Evolutionary conservation across 371 early-diverging fungal species (phyloP).

Genomic region (Syncephalastrum contaminatum): DNA sequence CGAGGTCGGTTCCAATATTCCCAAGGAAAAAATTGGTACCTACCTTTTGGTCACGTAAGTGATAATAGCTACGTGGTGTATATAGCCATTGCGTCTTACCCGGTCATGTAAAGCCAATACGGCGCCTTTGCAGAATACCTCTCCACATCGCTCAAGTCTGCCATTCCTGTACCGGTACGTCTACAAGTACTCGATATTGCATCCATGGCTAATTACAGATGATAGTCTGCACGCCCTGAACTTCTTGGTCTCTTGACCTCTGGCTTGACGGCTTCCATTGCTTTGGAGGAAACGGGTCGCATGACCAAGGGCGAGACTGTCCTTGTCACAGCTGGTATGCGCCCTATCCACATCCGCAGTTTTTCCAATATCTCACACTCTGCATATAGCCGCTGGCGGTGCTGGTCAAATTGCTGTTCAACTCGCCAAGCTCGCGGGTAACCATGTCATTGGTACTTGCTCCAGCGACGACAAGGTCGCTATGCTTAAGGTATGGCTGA

Average conservation of each 20-base stretch:
- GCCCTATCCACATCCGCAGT: no score
- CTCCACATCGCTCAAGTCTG: conserved; percentile 18
- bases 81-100: no score
- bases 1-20: conserved; percentile 40
- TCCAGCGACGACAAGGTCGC: conserved; percentile 41
- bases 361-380: not conserved
- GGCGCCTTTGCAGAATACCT: conserved; percentile 60
- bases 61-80: not conserved
- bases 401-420: conserved; percentile 54
- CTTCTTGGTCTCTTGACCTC: conserved; percentile 48
- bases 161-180: conserved; percentile 46
- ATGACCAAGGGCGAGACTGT: conserved; percentile 42
- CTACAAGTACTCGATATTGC: not conserved
- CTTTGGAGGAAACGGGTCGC: conserved; percentile 29
- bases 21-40: conserved; percentile 35
- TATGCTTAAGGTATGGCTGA: conserved; percentile 34
- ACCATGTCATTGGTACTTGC: conserved; percentile 55
- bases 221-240: conserved; percentile 30
- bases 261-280: conserved; percentile 57
- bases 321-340: conserved; percentile 41
- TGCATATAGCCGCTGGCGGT: conserved; percentile 43
- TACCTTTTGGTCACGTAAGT: conserved; percentile 26
- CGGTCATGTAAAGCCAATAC: conserved; percentile 28
- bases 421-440: conserved; percentile 48
- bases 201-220: not conserved